Base-by-base conservation (phyloP, 1,284 basidiomycete species). In the Ganoderma leucocontextum region DNA sequence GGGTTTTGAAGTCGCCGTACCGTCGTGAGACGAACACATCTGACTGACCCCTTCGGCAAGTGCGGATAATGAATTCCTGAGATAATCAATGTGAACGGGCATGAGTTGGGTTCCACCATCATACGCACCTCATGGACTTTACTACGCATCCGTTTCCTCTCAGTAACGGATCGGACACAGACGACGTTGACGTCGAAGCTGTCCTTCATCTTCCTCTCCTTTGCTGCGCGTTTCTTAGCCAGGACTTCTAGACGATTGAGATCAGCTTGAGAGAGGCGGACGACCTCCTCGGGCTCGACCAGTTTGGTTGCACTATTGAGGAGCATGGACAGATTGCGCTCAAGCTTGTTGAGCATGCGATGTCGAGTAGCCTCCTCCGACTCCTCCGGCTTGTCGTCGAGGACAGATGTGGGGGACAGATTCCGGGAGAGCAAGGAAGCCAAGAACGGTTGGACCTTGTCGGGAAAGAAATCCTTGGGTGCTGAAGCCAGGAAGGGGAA, bases 11-110 rank as follows among this genome's bases (percentile, higher is more conserved):
- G 78, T 99, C 97, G 15, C 97, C 97, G 78, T 99, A 97, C 71
- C 98, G 86, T 68, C 98, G 87, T 0, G 95, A 95, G 2, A 99
- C 97, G 78, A 90, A 96, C 4, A 95, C 87, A 73, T 98, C 96
- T 1, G 85, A 85, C 69, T 87, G 86, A 13, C 89, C 86, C 4
- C 89, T 86, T 41, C 95, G 85, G 15, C 91, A 87, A 0, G 97
- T 99, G 38, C 95, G 89, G 44, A 99, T 91, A 75, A 99, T 90
- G 79, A 99, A 99, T 84, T 99, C 97, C 93, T 96, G 13, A 33
- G 19, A 22, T 19, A 3, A 44, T n/a, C 7, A n/a, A 9, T 13
- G 47, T 42, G 25, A 53, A 47, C 42, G 44, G 62, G 60, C 59
- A 35, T 65, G 42, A 62, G 49, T 69, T 70, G 58, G 2, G 70